Evolutionary conservation across 2,329 filamentous ascomycete genomes (phyloP), one percentile per base, ranked within the genome.

Genomic region (Bertia moriformis): DNA sequence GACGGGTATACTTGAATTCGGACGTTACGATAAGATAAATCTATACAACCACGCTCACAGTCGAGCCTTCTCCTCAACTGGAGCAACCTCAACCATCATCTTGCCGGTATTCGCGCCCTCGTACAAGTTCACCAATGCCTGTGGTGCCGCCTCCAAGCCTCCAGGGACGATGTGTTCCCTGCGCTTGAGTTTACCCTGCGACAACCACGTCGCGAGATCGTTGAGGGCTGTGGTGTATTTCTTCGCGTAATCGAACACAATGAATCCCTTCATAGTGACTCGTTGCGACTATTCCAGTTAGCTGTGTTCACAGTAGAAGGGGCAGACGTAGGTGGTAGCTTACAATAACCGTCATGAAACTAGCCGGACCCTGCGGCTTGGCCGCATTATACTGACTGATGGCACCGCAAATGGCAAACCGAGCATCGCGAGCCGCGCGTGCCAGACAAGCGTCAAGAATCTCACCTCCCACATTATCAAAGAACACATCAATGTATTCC

Each of bases 401-500:
- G 46, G 57, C 66, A 38, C 81, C 81, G 57, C 81, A 85, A 57
- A 81, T 80, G 46, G 79, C 73, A 53, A 86, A 81, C 22, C 80
- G 67, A 13, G 79, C 61, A 51, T 69, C 62, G 39, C 59, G 58
- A 41, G 75, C 78, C 42, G 81, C 78, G n/a, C 76, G 66, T 3
- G 56, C 60, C 29, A 86, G 63, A 35, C 75, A 78, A 44, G 73
- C 56, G 50, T 85, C 76, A 19, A 85, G 63, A 40, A 84, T 78
- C 44, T 82, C 75, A 4, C 80, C 80, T 10, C 78, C 80, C 15
- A 82, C 76, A 59, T 84, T 84, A 56, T 85, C 80, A 53, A 75
- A 85, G 57, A 75, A 85, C 13, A 85, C 74, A 56, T 82, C 74
- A 41, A 78, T 81, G 44, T 66, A 65, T 44, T 69, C 58, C 30